Conservation (phyloP, 1,284 basidiomycete genomes). For the Athelia sp. region DNA sequence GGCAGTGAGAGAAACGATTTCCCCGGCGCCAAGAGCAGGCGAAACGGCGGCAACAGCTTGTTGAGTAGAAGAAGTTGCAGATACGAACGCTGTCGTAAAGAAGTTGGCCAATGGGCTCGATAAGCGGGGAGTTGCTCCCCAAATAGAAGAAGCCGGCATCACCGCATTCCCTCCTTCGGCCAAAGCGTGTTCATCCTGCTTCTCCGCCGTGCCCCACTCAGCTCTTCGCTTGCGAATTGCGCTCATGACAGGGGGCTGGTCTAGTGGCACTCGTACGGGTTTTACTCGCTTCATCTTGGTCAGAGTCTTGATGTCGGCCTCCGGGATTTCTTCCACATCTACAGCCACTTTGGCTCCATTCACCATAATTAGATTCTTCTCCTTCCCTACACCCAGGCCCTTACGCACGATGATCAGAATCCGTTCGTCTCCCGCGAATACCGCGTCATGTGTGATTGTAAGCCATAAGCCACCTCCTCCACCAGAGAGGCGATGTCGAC, state of each 20-base stretch:
- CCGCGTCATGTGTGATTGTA: constrained; percentile 84
- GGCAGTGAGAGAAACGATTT: constrained; percentile 39
- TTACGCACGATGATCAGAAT: constrained; percentile 73
- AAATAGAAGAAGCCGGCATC: constrained; percentile 16
- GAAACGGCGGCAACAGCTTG: constrained; percentile 69
- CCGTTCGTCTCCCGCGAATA: constrained; percentile 72
- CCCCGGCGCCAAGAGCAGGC: constrained; percentile 41
- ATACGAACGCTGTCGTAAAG: constrained; percentile 72
- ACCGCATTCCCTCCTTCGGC: neutral
- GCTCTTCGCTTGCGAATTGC: constrained; percentile 63
- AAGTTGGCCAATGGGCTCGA: constrained; percentile 69
- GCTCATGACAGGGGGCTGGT: constrained; percentile 82
- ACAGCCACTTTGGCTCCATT: constrained; percentile 87
- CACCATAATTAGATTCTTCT: constrained; percentile 80
- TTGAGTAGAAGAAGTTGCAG: constrained; percentile 65
- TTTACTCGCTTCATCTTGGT: constrained; percentile 84
- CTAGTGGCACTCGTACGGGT: constrained; percentile 83
- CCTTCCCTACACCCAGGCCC: constrained; percentile 59
- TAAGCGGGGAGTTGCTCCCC: constrained; percentile 55
- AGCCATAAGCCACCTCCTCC: constrained; percentile 97
- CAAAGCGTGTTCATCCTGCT: constrained; percentile 19
- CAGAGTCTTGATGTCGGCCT: constrained; percentile 83
- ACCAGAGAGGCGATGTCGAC: constrained; percentile 82
- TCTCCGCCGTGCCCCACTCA: constrained; percentile 54
- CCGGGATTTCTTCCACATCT: constrained; percentile 88